Percentiles rank a stretch among this genome's conserved stretches.
phyloP scores from a whole-genome alignment of 805 yeast genomes.

The Cephaloascus fragrans region DNA sequence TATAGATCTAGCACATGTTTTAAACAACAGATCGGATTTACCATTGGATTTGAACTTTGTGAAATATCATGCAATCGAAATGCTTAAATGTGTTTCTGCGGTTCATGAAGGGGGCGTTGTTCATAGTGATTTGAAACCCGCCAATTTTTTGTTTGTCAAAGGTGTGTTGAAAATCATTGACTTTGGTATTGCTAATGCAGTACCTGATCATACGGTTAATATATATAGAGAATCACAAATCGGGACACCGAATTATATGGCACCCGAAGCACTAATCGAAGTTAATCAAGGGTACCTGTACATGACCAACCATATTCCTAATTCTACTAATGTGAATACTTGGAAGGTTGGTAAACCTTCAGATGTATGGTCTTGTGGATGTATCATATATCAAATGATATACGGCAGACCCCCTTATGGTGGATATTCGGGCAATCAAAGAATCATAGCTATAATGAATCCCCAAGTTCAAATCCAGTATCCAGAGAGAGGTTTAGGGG shows the following conservation, averaged over 20 bases:
- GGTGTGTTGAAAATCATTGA: slow-evolving; percentile 86
- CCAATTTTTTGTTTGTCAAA: slow-evolving; percentile 68
- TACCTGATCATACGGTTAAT: slow-evolving; percentile 86
- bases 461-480: slow-evolving; percentile 65
- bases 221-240: slow-evolving; percentile 83
- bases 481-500: slow-evolving; percentile 54
- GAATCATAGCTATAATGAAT: slow-evolving; percentile 78
- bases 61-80: slow-evolving; percentile 67
- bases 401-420: slow-evolving; percentile 93
- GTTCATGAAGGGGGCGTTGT: slow-evolving; percentile 86
- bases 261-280: slow-evolving; percentile 87
- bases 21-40: slow-evolving; percentile 44
- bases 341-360: slow-evolving; percentile 91
- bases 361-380: slow-evolving; percentile 97
- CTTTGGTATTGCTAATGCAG: slow-evolving; percentile 92
- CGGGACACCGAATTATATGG: slow-evolving; percentile 97
- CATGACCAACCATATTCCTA: slow-evolving; percentile 3
- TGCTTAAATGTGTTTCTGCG: slow-evolving; percentile 72
- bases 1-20: slow-evolving; percentile 75
- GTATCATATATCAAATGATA: slow-evolving; percentile 90
- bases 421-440: slow-evolving; percentile 59
- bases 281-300: slow-evolving; percentile 23
- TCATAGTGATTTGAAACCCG: slow-evolving; percentile 68
- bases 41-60: slow-evolving; percentile 64
- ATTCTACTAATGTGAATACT: slow-evolving; percentile 13